Evolutionary conservation across 345 rosid species (phyloP).

Genomic region (Jatropha curcas): DNA sequence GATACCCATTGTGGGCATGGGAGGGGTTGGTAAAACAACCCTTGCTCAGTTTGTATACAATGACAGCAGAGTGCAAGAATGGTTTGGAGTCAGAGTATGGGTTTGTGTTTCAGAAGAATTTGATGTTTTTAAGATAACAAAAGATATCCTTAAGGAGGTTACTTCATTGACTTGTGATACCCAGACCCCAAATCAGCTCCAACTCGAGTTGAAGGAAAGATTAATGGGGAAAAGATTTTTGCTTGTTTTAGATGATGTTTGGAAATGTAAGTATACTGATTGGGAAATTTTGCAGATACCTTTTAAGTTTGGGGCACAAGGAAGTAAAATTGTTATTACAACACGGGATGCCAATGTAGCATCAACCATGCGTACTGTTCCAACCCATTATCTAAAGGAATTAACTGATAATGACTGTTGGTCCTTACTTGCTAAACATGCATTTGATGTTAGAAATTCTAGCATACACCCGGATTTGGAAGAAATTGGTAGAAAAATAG

Average conservation of each 20-base stretch:
- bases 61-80: background rate
- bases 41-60: constrained; percentile 16
- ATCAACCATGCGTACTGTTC: background rate
- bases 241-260: constrained; percentile 19
- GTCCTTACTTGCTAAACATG: constrained; percentile 16
- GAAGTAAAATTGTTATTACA: constrained; percentile 11
- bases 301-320: background rate
- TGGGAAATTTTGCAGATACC: constrained; percentile 5
- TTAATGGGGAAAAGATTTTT: constrained; percentile 4
- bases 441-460: background rate
- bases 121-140: background rate
- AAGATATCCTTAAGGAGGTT: constrained; percentile 6
- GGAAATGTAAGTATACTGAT: background rate
- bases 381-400: background rate
- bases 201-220: background rate
- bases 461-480: background rate
- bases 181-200: background rate
- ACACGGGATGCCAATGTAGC: background rate
- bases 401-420: constrained; percentile 11
- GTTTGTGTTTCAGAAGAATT: constrained; percentile 8
- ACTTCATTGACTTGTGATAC: no score
- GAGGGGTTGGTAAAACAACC: constrained; percentile 25
- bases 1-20: constrained; percentile 21
- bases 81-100: constrained; percentile 11
- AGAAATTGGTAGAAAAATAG: constrained; percentile 19